Base-by-base conservation (phyloP, 106 monocot species). In the Gastrodia elata region DNA sequence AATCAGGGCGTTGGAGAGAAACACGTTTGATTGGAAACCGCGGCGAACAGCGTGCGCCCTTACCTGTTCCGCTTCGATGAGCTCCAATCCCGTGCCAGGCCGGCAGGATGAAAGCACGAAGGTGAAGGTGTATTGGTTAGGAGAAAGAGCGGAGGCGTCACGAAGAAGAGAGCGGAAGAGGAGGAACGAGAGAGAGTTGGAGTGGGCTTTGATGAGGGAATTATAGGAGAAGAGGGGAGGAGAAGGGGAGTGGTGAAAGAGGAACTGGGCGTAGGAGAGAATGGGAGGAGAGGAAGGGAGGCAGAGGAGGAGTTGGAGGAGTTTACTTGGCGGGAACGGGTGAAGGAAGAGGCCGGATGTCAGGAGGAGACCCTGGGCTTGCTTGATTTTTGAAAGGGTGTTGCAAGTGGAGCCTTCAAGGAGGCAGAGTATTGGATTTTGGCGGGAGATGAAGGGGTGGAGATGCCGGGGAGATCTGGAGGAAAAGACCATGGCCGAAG, bases 81-180 rank as follows among this genome's bases (percentile, higher is more conserved):
- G n/a, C 28, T 38, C 30, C n/a, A 68, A 24, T 5, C 39, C 73
- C 18, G 24, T 56, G 20, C 16, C 64, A 22, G 58, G 77, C 36
- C 76, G 11, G 65, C 78, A 64, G 7, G 39, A 35, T 15, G 72
- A 14, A 13, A 87, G 83, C 6, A 78, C 26, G 55, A 83, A 87
- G 20, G 80, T 78, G 68, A 83, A 41, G 38, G 87, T 83, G 73
- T 84, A 87, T 38, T 79, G 81, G 55, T 84, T 84, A 72, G 84
- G 87, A n/a, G 41, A 39, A 24, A 70, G 79, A 24, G 38, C 43
- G 0, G 56, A 28, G 8, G 38, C 38, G 39, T 43, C 24, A 25
- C 41, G 67, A 68, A 84, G 82, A 5, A 84, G 56, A 68, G 73
- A 84, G 49, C 71, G 71, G 75, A 88, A 82, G 77, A 84, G 74